Evolutionary conservation across 768 basidiomycete genomes (phyloP).

Genomic region (Pleurotus pulmonarius): DNA sequence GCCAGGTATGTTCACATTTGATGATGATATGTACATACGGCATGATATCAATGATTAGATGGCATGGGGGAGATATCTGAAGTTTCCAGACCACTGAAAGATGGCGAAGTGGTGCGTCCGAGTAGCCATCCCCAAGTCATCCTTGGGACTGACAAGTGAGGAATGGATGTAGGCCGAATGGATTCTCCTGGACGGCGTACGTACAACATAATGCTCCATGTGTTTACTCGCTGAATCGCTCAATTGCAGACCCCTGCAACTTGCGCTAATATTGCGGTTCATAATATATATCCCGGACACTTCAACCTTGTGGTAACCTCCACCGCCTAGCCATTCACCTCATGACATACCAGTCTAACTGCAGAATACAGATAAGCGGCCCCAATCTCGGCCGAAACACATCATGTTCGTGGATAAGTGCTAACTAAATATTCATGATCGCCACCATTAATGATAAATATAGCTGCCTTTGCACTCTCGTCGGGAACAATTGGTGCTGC

Average conservation of each 20-base stretch:
- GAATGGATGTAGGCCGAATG: constrained; percentile 59
- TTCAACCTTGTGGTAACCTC: constrained; percentile 83
- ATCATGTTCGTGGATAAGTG: constrained; percentile 47
- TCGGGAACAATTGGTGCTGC: constrained; percentile 94
- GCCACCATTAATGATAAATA: constrained; percentile 11
- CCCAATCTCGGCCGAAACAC: constrained; percentile 86
- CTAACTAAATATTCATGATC: constrained; percentile 1
- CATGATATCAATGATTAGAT: constrained; percentile 30
- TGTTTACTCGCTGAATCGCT: constrained; percentile 4
- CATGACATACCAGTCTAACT: not conserved
- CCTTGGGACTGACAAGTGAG: not conserved
- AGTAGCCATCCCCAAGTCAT: not conserved
- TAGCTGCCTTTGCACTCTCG: constrained; percentile 84
- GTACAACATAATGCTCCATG: constrained; percentile 15
- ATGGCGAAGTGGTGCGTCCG: constrained; percentile 60
- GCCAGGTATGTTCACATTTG: constrained; percentile 33
- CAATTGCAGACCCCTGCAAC: constrained; percentile 78
- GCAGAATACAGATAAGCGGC: constrained; percentile 64
- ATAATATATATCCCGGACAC: constrained; percentile 80
- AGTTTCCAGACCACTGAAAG: constrained; percentile 60
- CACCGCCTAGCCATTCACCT: constrained; percentile 7
- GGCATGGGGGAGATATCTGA: constrained; percentile 65
- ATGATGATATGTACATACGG: not conserved
- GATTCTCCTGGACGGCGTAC: constrained; percentile 84
- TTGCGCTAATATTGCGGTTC: constrained; percentile 85